These are phyloP conservation scores for Zizania palustris DNA, from an alignment of 202 grass and related monocot species.

Conservation along the genomic window DNA sequence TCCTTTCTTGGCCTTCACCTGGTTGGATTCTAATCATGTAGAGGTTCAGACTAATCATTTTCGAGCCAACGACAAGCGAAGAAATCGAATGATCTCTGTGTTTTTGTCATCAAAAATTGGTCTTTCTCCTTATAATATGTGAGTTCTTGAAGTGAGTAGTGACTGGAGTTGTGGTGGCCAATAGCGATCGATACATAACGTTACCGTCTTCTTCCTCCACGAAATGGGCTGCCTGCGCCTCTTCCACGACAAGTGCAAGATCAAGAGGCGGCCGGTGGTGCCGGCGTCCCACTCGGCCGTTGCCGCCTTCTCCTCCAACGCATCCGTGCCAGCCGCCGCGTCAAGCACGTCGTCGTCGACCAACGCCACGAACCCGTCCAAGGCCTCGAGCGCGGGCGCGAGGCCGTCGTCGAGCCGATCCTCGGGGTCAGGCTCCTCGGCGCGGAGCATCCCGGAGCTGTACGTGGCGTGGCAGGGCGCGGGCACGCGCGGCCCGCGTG, in stretches of 20 bases:
- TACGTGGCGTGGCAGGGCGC: slow-evolving; percentile 39
- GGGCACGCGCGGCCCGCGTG: slow-evolving; percentile 30
- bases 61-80: too few relatives aligned
- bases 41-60: too few relatives aligned
- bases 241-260: slow-evolving; percentile 22
- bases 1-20: too few relatives aligned
- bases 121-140: too few relatives aligned
- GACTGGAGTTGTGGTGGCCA: too few relatives aligned
- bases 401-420: slow-evolving; percentile 40
- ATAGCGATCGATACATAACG: not conserved
- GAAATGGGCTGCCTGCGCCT: slow-evolving; percentile 47
- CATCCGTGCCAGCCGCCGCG: not conserved
- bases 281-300: not conserved
- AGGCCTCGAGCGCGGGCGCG: slow-evolving; percentile 4
- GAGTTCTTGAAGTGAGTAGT: too few relatives aligned
- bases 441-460: slow-evolving; percentile 49
- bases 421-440: slow-evolving; percentile 27
- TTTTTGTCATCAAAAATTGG: too few relatives aligned
- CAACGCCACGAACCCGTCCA: slow-evolving; percentile 29
- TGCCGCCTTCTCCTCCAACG: not conserved
- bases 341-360: slow-evolving; percentile 12
- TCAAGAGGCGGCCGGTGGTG: slow-evolving; percentile 5
- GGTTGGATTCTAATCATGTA: too few relatives aligned
- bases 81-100: too few relatives aligned
- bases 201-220: not conserved